These are phyloP conservation scores for Eucalyptus urophylla DNA, from an alignment of 345 rosid species.

Conservation along the genomic window DNA sequence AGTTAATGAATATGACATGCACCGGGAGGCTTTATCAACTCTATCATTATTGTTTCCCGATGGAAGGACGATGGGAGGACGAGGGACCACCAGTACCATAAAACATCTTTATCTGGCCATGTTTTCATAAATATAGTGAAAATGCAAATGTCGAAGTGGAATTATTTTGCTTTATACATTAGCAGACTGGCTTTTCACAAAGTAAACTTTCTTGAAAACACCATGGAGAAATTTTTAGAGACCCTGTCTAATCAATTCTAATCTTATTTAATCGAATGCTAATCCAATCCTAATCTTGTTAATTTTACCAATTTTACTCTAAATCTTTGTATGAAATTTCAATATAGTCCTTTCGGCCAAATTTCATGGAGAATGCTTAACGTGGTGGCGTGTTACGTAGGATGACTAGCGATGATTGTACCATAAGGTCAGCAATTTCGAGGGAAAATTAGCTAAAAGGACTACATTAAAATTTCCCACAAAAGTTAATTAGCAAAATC, in stretches of 20 bases:
- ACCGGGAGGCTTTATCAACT: background rate
- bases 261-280: background rate
- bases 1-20: background rate
- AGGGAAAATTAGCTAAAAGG: background rate
- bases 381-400: too few relatives aligned
- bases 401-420: too few relatives aligned
- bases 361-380: background rate
- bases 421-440: too few relatives aligned
- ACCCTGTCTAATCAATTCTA: background rate
- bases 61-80: background rate
- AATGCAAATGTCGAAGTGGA: background rate
- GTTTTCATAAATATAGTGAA: background rate
- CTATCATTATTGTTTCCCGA: background rate
- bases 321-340: background rate
- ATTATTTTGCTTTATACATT: background rate
- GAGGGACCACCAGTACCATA: background rate
- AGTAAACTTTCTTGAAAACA: background rate
- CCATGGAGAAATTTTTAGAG: background rate
- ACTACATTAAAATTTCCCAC: too few relatives aligned
- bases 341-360: background rate
- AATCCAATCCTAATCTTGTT: background rate
- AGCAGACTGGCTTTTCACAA: background rate
- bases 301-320: background rate
- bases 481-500: background rate
- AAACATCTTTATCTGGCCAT: background rate